Evolutionary conservation across 176 grass and related monocot genomes (phyloP), one percentile per base, ranked within the genome.

Genomic region (Hyparrhenia diplandra): DNA sequence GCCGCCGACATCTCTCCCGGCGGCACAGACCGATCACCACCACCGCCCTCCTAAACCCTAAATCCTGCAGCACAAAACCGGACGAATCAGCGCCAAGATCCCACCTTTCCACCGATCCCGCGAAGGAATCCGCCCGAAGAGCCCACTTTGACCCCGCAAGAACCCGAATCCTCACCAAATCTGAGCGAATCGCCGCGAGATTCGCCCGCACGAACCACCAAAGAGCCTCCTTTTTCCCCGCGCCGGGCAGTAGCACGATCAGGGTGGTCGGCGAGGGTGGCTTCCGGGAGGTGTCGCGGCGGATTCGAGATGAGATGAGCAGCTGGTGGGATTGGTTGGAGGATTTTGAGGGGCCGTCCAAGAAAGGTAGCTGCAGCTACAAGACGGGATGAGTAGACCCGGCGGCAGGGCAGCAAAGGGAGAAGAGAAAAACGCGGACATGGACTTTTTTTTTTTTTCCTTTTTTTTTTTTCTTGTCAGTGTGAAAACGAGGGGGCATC

Each of bases 1-100:
- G 90, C 97, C 30, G 90, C 87, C 67, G 69, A 30, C 69, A 85
- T 90, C 58, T 20, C 83, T 24, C 30, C 30, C 58, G 45, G 81
- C 70, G 23, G 51, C 52, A 45, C 17, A 40, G 20, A 51, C 61
- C 62, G 23, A 40, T 63, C 2, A 29, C 67, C 13, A 16, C 13
- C 57, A 10, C 46, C 25, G 21, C 73, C 21, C 64, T 41, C 45
- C 18, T 79, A 86, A 86, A 29, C 61, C 79, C 79, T 86, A 79
- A 89, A 62, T 83, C 74, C 83, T 90, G 84, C 79, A 2, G 2
- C 74, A 16, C 5, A 43, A 36, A 68, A 28, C 14, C 46, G 21
- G 6, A 13, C 47, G 9, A 42, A 79, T 83, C 84, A 90, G 51
- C 23, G 29, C 23, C 47, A 45, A 79, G 62, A 83, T 72, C 73